Evolutionary conservation across 2,329 filamentous ascomycete genomes (phyloP).

Genomic region (Cercospora nicotianae): DNA sequence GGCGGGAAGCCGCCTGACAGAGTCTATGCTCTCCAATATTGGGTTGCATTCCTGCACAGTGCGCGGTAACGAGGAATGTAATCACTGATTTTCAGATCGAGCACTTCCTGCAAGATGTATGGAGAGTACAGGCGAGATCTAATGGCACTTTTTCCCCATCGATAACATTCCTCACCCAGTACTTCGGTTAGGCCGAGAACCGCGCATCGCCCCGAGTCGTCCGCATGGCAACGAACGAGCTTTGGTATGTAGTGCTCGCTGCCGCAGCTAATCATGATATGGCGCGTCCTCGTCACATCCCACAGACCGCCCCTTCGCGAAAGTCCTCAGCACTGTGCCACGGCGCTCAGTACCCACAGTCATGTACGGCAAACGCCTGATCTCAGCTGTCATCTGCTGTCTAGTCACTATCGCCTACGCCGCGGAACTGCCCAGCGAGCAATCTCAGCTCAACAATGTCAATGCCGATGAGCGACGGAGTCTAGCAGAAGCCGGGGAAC

Average conservation of each 20-base stretch:
- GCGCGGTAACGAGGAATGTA: not conserved
- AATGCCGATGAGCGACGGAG: not conserved
- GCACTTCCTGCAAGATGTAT: not conserved
- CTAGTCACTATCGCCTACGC: not conserved
- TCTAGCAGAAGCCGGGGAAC: not conserved
- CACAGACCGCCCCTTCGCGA: not conserved
- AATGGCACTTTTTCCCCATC: not conserved
- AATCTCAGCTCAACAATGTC: not conserved
- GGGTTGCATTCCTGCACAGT: not conserved
- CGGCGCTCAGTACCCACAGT: not conserved
- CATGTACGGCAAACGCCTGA: not conserved
- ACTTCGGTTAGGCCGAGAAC: not conserved
- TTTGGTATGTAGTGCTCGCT: slow-evolving; percentile 2
- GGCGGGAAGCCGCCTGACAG: not conserved
- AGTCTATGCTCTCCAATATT: not conserved
- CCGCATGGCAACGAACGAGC: slow-evolving; percentile 1
- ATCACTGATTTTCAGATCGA: not conserved
- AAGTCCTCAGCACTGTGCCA: not conserved
- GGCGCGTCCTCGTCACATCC: not conserved
- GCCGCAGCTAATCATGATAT: not conserved
- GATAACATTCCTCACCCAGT: not conserved
- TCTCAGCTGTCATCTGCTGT: slow-evolving; percentile 1
- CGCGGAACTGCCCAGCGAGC: not conserved
- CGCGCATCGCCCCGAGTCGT: not conserved
- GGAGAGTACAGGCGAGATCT: not conserved